These are phyloP conservation scores for Aspergillus sp. DNA, from an alignment of 2,329 filamentous ascomycete genomes.

Conservation along the genomic window DNA sequence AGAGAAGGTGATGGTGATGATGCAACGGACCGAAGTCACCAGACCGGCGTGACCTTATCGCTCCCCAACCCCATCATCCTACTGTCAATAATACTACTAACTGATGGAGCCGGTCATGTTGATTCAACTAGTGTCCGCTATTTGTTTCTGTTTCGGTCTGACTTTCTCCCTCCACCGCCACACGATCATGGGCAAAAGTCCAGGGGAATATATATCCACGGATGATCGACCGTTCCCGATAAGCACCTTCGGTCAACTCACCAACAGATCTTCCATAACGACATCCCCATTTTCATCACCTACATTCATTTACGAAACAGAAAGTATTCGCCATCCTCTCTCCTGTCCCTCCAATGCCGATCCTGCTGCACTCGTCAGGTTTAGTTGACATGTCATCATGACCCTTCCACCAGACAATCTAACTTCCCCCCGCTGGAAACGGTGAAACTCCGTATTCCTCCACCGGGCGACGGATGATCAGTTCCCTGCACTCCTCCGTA, in stretches of 20 bases:
- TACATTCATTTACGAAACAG: neutral
- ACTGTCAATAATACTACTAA: no score
- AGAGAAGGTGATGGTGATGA: neutral
- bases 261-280: no score
- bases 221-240: no score
- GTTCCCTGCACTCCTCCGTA: no score
- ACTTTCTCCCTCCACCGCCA: neutral
- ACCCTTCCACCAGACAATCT: neutral
- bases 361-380: neutral
- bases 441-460: no score
- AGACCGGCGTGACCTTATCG: neutral
- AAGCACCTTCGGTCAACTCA: no score
- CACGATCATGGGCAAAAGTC: neutral
- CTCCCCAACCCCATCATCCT: neutral
- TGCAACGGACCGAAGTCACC: neutral
- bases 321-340: neutral
- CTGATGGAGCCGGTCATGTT: neutral
- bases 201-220: neutral
- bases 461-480: no score
- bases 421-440: no score
- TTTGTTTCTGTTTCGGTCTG: neutral
- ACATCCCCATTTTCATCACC: neutral
- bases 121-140: neutral
- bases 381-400: constrained; percentile 2
- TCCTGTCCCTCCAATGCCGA: neutral